Percentiles rank a stretch among this genome's conserved stretches.
phyloP scores from a whole-genome alignment of 306 rosid genomes.

The Echinosophora koreensis region DNA sequence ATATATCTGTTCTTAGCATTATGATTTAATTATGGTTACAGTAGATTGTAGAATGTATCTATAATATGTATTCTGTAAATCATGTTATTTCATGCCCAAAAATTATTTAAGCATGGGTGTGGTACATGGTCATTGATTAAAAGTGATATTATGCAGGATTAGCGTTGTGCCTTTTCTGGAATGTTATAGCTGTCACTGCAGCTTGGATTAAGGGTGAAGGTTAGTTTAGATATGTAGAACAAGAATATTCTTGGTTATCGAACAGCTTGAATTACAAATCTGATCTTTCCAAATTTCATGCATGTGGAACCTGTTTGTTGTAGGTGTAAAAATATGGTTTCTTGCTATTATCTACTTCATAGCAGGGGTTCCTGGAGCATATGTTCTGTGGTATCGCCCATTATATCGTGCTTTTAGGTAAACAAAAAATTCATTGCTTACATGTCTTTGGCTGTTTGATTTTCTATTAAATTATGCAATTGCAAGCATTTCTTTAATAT shows the following conservation, averaged over 20 bases:
- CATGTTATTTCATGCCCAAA: conserved; percentile 28
- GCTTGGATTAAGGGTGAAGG: conserved; percentile 98
- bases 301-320: conserved; percentile 43
- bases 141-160: conserved; percentile 69
- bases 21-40: conserved; percentile 29
- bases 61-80: neutral
- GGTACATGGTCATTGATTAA: conserved; percentile 40
- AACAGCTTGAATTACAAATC: conserved; percentile 29
- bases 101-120: conserved; percentile 15
- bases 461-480: conserved; percentile 26
- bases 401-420: conserved; percentile 89
- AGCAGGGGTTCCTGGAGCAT: conserved; percentile 91
- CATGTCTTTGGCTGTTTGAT: conserved; percentile 23
- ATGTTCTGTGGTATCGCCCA: conserved; percentile 96
- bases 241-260: conserved; percentile 26
- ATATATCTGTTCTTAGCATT: conserved; percentile 1
- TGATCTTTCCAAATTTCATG: conserved; percentile 37
- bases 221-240: conserved; percentile 38
- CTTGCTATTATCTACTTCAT: conserved; percentile 88
- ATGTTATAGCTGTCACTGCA: conserved; percentile 79
- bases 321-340: conserved; percentile 92
- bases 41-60: conserved; percentile 27
- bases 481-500: conserved; percentile 23
- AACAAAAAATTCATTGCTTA: conserved; percentile 8
- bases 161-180: conserved; percentile 81